These are phyloP conservation scores for Forsythia viridissima DNA, from an alignment of 257 asterid species.

Conservation along the genomic window DNA sequence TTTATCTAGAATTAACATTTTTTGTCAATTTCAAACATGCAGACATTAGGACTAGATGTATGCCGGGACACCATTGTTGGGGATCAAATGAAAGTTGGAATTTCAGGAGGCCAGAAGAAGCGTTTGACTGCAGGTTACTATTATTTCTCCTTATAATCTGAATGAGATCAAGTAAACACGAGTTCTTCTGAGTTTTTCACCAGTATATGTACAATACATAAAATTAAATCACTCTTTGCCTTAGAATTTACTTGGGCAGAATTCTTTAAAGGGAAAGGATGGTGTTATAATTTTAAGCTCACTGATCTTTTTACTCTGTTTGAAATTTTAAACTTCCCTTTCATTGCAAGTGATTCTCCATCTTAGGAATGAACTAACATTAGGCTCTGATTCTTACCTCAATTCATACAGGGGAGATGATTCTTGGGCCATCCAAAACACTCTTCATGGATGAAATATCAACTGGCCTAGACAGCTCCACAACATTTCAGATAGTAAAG, in stretches of 20 bases:
- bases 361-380: not conserved
- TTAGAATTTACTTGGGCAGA: not conserved
- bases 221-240: not conserved
- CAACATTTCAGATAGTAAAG: slow-evolving; percentile 68
- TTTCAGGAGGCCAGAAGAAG: slow-evolving; percentile 70
- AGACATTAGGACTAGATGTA: slow-evolving; percentile 62
- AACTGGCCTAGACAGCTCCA: slow-evolving; percentile 78
- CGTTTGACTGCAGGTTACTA: slow-evolving; percentile 60
- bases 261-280: too few species aligned
- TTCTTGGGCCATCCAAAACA: slow-evolving; percentile 68
- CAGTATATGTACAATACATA: not conserved
- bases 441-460: slow-evolving; percentile 80
- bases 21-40: slow-evolving; percentile 16
- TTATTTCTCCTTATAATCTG: too few species aligned
- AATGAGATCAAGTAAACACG: too few species aligned
- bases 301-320: too few species aligned
- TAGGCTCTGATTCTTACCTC: slow-evolving; percentile 11
- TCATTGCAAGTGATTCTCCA: too few species aligned
- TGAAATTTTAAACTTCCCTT: too few species aligned
- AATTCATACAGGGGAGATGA: slow-evolving; percentile 62
- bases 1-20: not conserved
- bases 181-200: too few species aligned
- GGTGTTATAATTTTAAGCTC: too few species aligned
- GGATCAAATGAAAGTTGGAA: slow-evolving; percentile 68
- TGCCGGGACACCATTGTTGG: slow-evolving; percentile 67